Evolutionary conservation across 78 protist genomes (phyloP).

Genomic region (Goniomonas avonlea): DNA sequence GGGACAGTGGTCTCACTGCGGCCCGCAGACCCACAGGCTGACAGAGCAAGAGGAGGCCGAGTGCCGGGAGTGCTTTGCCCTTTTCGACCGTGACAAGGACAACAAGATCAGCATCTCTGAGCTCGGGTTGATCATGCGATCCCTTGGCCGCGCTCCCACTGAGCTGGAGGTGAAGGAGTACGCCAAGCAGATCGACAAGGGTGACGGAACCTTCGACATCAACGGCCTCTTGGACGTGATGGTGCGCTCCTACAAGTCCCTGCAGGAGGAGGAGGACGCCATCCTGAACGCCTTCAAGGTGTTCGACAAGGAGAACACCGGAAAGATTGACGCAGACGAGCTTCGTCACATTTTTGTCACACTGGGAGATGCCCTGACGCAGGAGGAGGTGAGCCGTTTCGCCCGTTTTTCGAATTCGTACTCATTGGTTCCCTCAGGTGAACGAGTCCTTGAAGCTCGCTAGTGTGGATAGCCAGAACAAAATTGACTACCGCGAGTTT

Average conservation of each 20-base stretch:
- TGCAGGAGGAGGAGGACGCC: constrained; percentile 18
- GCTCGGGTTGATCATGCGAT: constrained; percentile 2
- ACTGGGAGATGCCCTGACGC: constrained; percentile 5
- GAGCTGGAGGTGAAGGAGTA: constrained; percentile 19
- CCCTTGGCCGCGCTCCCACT: constrained; percentile 14
- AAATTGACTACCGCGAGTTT: background rate
- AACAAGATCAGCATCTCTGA: background rate
- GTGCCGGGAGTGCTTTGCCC: constrained; percentile 11
- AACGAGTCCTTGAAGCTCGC: constrained; percentile 1
- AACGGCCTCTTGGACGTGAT: background rate
- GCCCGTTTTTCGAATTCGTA: background rate
- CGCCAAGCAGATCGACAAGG: background rate
- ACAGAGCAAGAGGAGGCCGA: background rate
- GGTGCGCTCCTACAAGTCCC: constrained; percentile 6
- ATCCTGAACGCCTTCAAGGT: background rate
- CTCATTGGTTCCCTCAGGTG: background rate
- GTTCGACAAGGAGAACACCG: background rate
- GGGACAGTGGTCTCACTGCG: no score
- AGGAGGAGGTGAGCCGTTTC: background rate
- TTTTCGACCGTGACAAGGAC: background rate
- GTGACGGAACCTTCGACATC: background rate
- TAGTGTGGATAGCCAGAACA: background rate
- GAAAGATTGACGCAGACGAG: constrained; percentile 7
- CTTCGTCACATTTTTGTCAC: background rate
- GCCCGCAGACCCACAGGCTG: background rate